phyloP scores from a whole-genome alignment of 1,284 basidiomycete genomes.

The Boletus semigastroideus region DNA sequence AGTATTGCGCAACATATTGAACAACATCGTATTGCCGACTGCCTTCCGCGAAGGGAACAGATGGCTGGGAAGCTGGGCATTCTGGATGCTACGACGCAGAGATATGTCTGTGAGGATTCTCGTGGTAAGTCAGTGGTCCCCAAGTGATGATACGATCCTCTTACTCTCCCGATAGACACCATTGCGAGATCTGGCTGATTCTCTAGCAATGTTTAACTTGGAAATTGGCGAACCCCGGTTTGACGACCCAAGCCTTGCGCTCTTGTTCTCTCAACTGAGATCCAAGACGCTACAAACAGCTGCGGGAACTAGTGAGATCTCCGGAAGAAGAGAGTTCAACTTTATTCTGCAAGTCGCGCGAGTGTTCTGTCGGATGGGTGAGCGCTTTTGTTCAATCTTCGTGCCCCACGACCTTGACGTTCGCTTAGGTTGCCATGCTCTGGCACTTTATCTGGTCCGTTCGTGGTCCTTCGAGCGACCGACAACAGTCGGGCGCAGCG shows the following conservation, averaged over 20 bases:
- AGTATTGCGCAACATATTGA: constrained; percentile 70
- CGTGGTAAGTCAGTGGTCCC: constrained; percentile 51
- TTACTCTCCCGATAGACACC: constrained; percentile 58
- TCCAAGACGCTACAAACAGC: constrained; percentile 89
- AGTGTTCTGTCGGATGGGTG: constrained; percentile 92
- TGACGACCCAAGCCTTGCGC: constrained; percentile 87
- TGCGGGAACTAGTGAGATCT: constrained; percentile 88
- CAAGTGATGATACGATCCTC: background rate
- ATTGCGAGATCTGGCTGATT: constrained; percentile 64
- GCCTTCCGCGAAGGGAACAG: constrained; percentile 88
- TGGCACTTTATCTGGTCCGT: constrained; percentile 83
- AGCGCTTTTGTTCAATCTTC: constrained; percentile 24
- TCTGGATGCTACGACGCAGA: constrained; percentile 84
- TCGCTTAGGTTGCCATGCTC: constrained; percentile 80
- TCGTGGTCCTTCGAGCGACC: constrained; percentile 92
- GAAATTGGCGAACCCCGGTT: constrained; percentile 85
- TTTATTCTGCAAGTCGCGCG: constrained; percentile 92
- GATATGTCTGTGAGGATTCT: constrained; percentile 86
- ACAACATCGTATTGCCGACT: constrained; percentile 74
- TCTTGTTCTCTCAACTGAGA: constrained; percentile 89
- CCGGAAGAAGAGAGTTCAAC: constrained; percentile 84
- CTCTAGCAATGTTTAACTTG: constrained; percentile 51
- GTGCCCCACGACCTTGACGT: constrained; percentile 5
- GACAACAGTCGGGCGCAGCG: constrained; percentile 31
- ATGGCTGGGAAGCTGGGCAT: constrained; percentile 97